These are phyloP conservation scores for Diaporthe vexans DNA, from an alignment of 2,329 filamentous ascomycete species.

Conservation along the genomic window DNA sequence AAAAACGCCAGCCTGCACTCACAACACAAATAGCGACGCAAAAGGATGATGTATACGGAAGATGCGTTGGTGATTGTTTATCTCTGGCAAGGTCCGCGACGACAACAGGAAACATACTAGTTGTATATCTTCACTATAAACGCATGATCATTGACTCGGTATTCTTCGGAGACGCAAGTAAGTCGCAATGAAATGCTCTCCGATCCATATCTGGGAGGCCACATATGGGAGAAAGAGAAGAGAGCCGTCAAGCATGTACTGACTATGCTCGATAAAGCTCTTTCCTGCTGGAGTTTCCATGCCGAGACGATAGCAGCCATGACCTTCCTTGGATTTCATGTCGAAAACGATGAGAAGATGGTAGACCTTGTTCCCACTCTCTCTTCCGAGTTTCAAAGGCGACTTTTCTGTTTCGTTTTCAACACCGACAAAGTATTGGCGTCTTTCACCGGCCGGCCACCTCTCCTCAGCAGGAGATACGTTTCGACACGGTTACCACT, in stretches of 20 bases:
- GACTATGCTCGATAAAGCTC: background rate
- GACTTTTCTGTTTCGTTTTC: background rate
- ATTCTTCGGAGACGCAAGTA: background rate
- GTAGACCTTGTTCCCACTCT: background rate
- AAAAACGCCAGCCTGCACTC: background rate
- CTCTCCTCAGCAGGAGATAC: background rate
- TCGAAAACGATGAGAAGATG: background rate
- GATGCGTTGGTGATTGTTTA: background rate
- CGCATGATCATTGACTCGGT: background rate
- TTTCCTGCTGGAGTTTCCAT: background rate
- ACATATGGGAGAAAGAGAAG: background rate
- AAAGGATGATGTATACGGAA: background rate
- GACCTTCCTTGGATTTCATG: background rate
- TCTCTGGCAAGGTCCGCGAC: background rate
- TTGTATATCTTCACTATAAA: background rate
- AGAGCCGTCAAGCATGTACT: background rate
- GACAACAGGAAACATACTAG: background rate
- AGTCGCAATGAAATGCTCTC: background rate
- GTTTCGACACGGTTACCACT: background rate
- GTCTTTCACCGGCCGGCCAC: background rate
- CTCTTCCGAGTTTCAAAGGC: background rate
- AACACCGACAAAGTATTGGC: background rate
- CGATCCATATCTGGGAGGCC: no score
- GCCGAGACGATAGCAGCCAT: background rate
- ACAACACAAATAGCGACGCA: background rate